Percentiles rank a stretch among this genome's conserved stretches.
Evolutionary conservation across 768 basidiomycete genomes (phyloP).

Genomic region (Boletus edulis): DNA sequence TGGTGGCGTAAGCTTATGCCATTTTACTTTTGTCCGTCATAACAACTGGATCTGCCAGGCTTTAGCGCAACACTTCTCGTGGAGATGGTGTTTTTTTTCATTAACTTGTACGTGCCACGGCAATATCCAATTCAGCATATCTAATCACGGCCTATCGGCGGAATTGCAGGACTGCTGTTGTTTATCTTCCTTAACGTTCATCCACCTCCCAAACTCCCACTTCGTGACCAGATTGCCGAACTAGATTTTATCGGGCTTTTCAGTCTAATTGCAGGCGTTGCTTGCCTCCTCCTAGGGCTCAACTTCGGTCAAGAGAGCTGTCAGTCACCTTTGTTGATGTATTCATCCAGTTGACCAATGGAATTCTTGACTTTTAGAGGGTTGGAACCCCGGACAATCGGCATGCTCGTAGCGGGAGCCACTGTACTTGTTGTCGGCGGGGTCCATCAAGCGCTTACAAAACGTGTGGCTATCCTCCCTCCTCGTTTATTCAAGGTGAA

Average conservation of each 20-base stretch:
- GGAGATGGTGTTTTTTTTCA: constrained; percentile 86
- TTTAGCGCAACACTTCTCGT: constrained; percentile 58
- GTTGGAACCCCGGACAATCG: constrained; percentile 55
- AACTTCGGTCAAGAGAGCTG: constrained; percentile 41
- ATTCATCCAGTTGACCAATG: background rate
- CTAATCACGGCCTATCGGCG: constrained; percentile 56
- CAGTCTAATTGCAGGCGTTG: no score
- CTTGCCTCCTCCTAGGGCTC: no score
- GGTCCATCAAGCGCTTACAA: constrained; percentile 60
- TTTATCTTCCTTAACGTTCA: constrained; percentile 77
- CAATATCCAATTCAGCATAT: background rate
- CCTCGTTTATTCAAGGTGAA: constrained; percentile 70
- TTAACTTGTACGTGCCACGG: constrained; percentile 49
- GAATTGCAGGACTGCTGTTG: constrained; percentile 53
- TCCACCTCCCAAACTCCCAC: constrained; percentile 56
- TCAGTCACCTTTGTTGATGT: constrained; percentile 32
- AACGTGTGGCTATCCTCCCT: constrained; percentile 64
- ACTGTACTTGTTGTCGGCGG: constrained; percentile 46
- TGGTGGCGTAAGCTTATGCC: constrained; percentile 59
- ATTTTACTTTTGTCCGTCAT: background rate
- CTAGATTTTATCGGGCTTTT: constrained; percentile 56
- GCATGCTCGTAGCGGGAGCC: constrained; percentile 52
- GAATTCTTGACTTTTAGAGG: constrained; percentile 35
- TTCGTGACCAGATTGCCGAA: constrained; percentile 53
- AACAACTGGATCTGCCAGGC: background rate